Evolutionary conservation across 2,329 filamentous ascomycete species (phyloP), one percentile per base, ranked within the genome.

Genomic region (Geosmithia putterillii): DNA sequence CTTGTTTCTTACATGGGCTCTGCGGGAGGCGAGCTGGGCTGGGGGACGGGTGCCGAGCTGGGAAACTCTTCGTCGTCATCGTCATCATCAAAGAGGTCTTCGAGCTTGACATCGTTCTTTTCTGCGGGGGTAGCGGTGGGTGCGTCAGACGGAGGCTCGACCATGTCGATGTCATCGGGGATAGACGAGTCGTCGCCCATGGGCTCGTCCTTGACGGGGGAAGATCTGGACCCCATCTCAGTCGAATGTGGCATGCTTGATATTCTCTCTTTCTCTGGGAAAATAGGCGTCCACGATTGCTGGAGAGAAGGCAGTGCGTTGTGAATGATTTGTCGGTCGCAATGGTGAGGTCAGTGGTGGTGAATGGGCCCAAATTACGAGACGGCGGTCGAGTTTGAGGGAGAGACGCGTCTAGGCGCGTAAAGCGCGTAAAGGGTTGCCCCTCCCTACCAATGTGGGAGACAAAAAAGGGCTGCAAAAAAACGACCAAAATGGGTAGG

Each of bases 21-120:
- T 3, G 57, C 56, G 23, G 57, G 57, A 4, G 63, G 66, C 32
- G 67, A 70, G 50, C 64, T 73, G 15, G 59, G 60, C 41, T 53
- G 49, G 2, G 42, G 32, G 22, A 59, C 52, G 19, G 66, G 54
- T 7, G 64, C 62, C 43, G 71, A 71, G 50, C 66, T 74, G 7
- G 73, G 69, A 41, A 80, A 79, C 47, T 81, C 77, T 1, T 78
- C 74, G 48, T 81, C 76, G 2, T 73, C 77, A 38, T 77, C 74
- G 17, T 66, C 65, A 48, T 77, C 74, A 28, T 63, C 69, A 44
- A 81, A 81, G 10, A 81, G 50, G 4, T 79, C 73, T 41, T 79
- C 75, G 7, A 81, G 59, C 45, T 74, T 76, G 38, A 69, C 60
- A 36, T 71, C 66, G 20, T 67, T 63, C 46, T 69, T 68, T 14